Evolutionary conservation across 2,329 filamentous ascomycete genomes (phyloP).

Genomic region (Ophiostoma piceae): DNA sequence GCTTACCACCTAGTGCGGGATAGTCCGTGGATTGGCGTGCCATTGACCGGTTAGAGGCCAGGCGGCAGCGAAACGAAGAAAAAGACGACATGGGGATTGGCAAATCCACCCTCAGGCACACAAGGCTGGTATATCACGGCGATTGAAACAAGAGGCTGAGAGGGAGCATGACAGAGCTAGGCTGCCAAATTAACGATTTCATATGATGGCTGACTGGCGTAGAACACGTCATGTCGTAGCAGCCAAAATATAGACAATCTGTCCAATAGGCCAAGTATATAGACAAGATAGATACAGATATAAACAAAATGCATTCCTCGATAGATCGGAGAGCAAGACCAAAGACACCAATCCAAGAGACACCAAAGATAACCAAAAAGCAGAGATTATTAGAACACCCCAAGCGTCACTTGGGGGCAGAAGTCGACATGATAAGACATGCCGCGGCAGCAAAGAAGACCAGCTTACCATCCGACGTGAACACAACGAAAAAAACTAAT

Average conservation of each 20-base stretch:
- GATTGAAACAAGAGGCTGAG: not conserved
- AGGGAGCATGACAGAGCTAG: not conserved
- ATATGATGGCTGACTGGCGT: not conserved
- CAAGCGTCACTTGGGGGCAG: not conserved
- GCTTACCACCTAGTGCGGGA: not conserved
- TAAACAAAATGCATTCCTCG: not conserved
- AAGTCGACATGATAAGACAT: not conserved
- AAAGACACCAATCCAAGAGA: not conserved
- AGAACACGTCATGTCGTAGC: not conserved
- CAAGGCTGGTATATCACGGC: not conserved
- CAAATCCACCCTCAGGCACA: not conserved
- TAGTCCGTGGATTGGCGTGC: not conserved
- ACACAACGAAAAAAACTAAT: not conserved
- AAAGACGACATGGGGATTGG: not conserved
- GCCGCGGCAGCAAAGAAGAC: not conserved
- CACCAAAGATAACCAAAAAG: not conserved
- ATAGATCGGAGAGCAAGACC: not conserved
- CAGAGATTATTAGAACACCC: not conserved
- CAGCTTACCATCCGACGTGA: slow-evolving; percentile 14
- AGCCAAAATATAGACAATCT: not conserved
- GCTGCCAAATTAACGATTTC: not conserved
- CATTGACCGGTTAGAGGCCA: not conserved
- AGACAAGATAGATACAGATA: not conserved
- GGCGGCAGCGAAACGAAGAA: slow-evolving; percentile 1
- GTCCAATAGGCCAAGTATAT: not conserved